These are phyloP conservation scores for Dothiorella sarmentorum DNA, from an alignment of 2,329 filamentous ascomycete species.

Conservation along the genomic window DNA sequence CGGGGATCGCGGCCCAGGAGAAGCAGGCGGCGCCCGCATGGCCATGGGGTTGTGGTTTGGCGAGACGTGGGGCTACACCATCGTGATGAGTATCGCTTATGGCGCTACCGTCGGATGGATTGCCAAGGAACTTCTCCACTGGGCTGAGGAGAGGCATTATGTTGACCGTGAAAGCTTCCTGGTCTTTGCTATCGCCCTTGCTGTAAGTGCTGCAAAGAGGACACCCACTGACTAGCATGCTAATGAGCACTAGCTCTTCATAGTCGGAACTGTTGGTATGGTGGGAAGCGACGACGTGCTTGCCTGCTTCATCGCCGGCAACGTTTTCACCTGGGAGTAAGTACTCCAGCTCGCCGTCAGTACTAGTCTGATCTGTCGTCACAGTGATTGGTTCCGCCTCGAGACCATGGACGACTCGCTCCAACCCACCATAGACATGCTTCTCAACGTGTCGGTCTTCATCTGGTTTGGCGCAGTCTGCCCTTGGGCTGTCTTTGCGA, in stretches of 20 bases:
- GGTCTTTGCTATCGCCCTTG: slow-evolving; percentile 79
- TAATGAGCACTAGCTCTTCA: slow-evolving; percentile 58
- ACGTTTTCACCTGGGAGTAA: slow-evolving; percentile 82
- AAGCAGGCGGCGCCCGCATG: slow-evolving; percentile 57
- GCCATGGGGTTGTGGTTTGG: slow-evolving; percentile 81
- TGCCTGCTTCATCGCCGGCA: slow-evolving; percentile 89
- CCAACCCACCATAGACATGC: slow-evolving; percentile 93
- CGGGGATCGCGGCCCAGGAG: slow-evolving; percentile 51
- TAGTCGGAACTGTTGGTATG: slow-evolving; percentile 81
- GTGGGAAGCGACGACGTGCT: slow-evolving; percentile 86
- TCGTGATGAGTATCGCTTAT: slow-evolving; percentile 73
- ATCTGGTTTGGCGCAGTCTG: slow-evolving; percentile 87
- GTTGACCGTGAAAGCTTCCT: slow-evolving; percentile 86
- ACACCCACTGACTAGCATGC: not conserved
- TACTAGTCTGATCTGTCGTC: slow-evolving; percentile 6
- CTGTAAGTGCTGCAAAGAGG: slow-evolving; percentile 47
- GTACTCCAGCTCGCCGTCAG: slow-evolving; percentile 22
- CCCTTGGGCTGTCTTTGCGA: slow-evolving; percentile 70
- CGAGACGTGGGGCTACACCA: slow-evolving; percentile 80
- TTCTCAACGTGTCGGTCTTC: slow-evolving; percentile 84
- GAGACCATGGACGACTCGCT: slow-evolving; percentile 87
- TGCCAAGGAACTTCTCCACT: slow-evolving; percentile 77
- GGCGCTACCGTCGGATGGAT: slow-evolving; percentile 76
- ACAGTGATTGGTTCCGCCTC: slow-evolving; percentile 79
- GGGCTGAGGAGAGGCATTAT: slow-evolving; percentile 75